phyloP scores from a whole-genome alignment of 78 protist genomes.

The Goniomonas avonlea region DNA sequence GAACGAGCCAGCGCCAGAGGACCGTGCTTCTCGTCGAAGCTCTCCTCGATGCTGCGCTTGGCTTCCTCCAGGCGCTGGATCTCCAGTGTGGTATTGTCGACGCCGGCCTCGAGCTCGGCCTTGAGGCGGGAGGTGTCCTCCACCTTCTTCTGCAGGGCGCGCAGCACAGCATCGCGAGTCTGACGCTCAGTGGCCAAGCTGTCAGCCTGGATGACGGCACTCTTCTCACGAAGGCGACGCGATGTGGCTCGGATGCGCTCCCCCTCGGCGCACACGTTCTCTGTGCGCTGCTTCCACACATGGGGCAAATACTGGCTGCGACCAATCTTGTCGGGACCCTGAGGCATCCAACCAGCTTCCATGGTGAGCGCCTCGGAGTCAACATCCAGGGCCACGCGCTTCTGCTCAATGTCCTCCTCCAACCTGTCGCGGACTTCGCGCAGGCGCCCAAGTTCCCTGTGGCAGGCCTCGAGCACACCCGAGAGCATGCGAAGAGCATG shows the following conservation, averaged over 20 bases:
- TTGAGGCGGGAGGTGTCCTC: not conserved
- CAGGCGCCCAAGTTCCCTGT: not conserved
- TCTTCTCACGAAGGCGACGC: no score
- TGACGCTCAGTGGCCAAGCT: not conserved
- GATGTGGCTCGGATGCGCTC: not conserved
- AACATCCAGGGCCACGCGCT: slow-evolving; percentile 21
- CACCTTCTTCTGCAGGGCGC: not conserved
- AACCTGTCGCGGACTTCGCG: not conserved
- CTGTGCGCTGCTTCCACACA: not conserved
- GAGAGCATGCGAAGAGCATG: slow-evolving; percentile 10
- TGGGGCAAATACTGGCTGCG: not conserved
- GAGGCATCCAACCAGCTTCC: not conserved
- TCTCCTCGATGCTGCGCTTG: not conserved
- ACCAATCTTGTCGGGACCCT: not conserved
- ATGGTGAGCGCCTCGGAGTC: slow-evolving; percentile 15
- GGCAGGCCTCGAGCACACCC: slow-evolving; percentile 22
- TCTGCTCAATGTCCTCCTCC: slow-evolving; percentile 28
- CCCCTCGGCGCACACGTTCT: slow-evolving; percentile 9
- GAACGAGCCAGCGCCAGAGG: slow-evolving; percentile 22
- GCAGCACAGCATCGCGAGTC: not conserved
- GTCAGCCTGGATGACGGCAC: no score
- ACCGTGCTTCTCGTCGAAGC: slow-evolving; percentile 17
- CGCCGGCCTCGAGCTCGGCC: no score
- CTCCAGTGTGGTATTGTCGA: not conserved
- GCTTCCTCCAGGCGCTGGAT: not conserved